Evolutionary conservation across 1,139 yeast species (phyloP), one percentile per base, ranked within the genome.

Genomic region (Sugiyamaella sp.): DNA sequence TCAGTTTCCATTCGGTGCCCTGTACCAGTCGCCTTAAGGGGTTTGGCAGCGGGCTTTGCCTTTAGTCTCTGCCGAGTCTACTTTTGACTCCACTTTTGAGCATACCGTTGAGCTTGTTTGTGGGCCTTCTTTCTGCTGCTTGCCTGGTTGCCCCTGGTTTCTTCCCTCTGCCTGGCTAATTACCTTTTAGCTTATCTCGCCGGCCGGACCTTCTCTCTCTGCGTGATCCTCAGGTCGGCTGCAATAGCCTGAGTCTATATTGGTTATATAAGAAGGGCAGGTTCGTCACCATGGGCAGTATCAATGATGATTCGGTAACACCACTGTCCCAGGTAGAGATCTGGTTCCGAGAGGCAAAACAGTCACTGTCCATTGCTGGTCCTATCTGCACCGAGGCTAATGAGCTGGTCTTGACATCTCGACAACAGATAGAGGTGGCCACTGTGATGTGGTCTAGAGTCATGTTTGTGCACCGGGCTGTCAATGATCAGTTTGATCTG

Each of bases 301-400:
- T 22, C 8, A 35, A n/a, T 39, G 35, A 29, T 29, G 35, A 12
- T 8, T 12, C n/a, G 35, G 14, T 8, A 12, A 10, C 25, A 19
- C 46, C 10, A 21, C 29, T 22, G 17, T 33, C 47, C 42, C 49
- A 47, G 46, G 48, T 58, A 19, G 40, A 42, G 17, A 44, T 46
- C 9, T 67, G 72, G 65, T 60, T 67, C 20, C 51, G 51, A 25
- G 73, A 70, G 51, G 73, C 75, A 4, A 65, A 70, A 52, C 65
- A 59, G 51, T 67, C 73, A 2, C 61, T 71, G 16, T 62, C 71
- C 2, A 63, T 64, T 14, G 74, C 74, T 0, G 74, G 71, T 9
- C 72, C 73, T 4, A 63, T 71, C 25, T 71, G 74, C 49, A 60
- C 65, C n/a, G 70, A 65, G 33, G 73, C 73, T 24, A 71, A 69